These are phyloP conservation scores for Quercus phellos DNA, from an alignment of 331 rosid genomes.

Conservation along the genomic window DNA sequence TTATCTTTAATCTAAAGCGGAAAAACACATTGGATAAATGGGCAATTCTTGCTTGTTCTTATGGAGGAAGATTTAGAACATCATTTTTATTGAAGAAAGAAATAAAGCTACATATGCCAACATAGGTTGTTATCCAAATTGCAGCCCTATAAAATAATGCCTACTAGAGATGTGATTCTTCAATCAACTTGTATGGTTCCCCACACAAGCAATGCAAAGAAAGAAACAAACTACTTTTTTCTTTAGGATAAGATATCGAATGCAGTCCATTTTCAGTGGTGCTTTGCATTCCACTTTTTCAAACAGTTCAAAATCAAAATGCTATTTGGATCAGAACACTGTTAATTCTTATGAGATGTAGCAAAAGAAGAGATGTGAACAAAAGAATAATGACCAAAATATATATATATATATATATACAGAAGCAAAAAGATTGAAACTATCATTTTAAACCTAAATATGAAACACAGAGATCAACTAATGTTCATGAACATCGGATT, in stretches of 20 bases:
- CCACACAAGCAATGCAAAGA: conserved; percentile 19
- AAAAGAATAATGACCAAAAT: not conserved
- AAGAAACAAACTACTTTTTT: conserved; percentile 27
- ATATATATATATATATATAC: not conserved
- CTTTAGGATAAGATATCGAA: conserved; percentile 30
- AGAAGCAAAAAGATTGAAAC: not conserved
- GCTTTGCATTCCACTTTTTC: conserved; percentile 29
- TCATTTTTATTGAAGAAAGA: conserved; percentile 18
- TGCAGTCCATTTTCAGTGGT: conserved; percentile 14
- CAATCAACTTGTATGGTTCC: conserved; percentile 24
- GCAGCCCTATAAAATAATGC: not conserved
- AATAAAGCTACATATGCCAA: conserved; percentile 11
- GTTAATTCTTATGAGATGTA: not conserved
- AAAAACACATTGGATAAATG: not conserved
- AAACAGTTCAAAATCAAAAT: conserved; percentile 23
- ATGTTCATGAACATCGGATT: not conserved
- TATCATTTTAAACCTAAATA: not conserved
- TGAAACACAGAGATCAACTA: not conserved
- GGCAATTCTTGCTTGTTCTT: not conserved
- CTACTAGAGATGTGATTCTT: conserved; percentile 25
- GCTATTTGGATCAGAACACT: conserved; percentile 13
- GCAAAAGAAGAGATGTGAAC: too few species aligned
- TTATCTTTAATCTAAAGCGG: not conserved
- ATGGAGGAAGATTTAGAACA: conserved; percentile 7
- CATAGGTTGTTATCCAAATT: conserved; percentile 2